Percentiles rank a stretch among this genome's conserved stretches.
These are phyloP conservation scores for Leccinum variicolor DNA, from an alignment of 768 basidiomycete genomes.

Conservation along the genomic window DNA sequence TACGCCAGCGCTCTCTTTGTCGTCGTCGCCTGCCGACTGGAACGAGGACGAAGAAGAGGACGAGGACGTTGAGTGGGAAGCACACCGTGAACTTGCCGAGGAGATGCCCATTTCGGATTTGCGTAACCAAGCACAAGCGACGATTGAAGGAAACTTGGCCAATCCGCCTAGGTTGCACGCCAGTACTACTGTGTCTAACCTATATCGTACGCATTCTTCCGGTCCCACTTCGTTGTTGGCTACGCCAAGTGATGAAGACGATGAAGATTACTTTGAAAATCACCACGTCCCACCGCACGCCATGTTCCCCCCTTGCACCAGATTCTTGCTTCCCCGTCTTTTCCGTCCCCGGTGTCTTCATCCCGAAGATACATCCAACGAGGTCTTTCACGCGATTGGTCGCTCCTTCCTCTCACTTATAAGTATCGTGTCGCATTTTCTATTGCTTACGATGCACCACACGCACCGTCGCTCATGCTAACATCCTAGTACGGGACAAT, in stretches of 20 bases:
- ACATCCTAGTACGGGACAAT: conserved; percentile 50
- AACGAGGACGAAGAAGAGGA: conserved; percentile 68
- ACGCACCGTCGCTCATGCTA: conserved; percentile 13
- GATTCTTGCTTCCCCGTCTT: conserved; percentile 39
- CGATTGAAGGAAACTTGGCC: conserved; percentile 78
- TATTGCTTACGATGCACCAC: conserved; percentile 15
- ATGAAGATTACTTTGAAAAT: conserved; percentile 71
- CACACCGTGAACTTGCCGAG: conserved; percentile 53
- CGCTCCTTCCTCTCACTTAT: conserved; percentile 73
- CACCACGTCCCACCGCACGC: conserved; percentile 24
- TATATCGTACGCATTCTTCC: conserved; percentile 69
- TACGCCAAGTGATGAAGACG: conserved; percentile 62
- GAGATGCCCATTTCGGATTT: conserved; percentile 62
- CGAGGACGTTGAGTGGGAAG: conserved; percentile 54
- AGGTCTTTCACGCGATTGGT: conserved; percentile 70
- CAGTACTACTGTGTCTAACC: conserved; percentile 82
- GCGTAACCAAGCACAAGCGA: conserved; percentile 85
- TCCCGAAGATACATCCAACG: conserved; percentile 67
- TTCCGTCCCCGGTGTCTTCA: conserved; percentile 66
- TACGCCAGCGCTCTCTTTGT: conserved; percentile 57
- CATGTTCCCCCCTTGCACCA: too few relatives aligned
- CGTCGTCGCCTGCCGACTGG: conserved; percentile 81
- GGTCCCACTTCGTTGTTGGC: conserved; percentile 58
- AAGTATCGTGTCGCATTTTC: conserved; percentile 30
- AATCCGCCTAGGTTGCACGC: conserved; percentile 81